phyloP scores from a whole-genome alignment of 2,329 filamentous ascomycete species.

The Aspergillus spinulosporus region DNA sequence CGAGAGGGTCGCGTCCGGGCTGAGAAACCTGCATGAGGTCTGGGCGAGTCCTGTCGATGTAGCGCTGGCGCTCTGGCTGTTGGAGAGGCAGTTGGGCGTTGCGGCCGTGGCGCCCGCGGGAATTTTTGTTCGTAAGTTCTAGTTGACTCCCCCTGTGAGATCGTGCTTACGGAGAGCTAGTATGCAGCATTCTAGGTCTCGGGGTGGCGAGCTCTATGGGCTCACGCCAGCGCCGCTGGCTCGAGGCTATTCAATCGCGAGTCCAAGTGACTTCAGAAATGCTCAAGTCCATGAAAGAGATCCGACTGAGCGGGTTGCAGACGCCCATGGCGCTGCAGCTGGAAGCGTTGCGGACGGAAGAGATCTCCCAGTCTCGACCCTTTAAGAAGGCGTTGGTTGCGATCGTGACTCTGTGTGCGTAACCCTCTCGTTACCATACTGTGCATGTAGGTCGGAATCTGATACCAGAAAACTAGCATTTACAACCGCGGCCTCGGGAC shows the following conservation, averaged over 20 bases:
- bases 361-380: background rate
- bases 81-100: conserved; percentile 10
- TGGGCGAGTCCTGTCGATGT: conserved; percentile 15
- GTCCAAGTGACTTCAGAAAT: conserved; percentile 25
- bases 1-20: conserved; percentile 14
- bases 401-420: background rate
- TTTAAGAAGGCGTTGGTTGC: background rate
- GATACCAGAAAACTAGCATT: background rate
- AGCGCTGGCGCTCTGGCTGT: conserved; percentile 11
- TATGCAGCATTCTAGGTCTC: conserved; percentile 24
- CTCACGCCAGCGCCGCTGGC: conserved; percentile 19
- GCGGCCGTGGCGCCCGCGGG: conserved; percentile 12
- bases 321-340: background rate
- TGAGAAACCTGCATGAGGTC: conserved; percentile 10
- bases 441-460: background rate
- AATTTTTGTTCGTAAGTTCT: background rate
- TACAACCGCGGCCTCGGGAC: background rate
- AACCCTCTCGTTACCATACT: no score
- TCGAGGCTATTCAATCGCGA: conserved; percentile 28
- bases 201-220: conserved; percentile 27
- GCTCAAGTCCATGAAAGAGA: background rate
- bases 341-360: background rate
- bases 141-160: no score
- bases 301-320: background rate
- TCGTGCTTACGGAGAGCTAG: background rate